Evolutionary conservation across 805 yeast genomes (phyloP), one percentile per base, ranked within the genome.

Genomic region (Kurtzmaniella fragi): DNA sequence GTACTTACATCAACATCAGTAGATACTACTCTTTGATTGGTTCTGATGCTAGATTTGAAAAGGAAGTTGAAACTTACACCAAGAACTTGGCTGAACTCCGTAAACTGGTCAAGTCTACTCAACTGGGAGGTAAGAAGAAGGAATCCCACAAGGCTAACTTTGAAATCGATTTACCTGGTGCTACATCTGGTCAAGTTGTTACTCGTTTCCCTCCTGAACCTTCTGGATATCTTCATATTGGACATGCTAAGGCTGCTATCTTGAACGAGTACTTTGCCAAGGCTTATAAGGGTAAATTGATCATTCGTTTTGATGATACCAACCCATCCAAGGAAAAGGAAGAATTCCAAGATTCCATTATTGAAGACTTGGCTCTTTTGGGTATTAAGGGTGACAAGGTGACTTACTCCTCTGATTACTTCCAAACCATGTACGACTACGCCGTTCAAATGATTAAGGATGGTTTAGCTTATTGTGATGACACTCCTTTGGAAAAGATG

Each of bases 131-230:
- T 52, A 20, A 20, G 25, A 82, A 83, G 70, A 89, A 88, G 67
- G 93, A 87, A 64, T 71, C 81, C 38, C 95, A 88, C 74, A 87
- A 88, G 70, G 98, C 99, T 46, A 90, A 84, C 64, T 93, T 84
- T 52, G 97, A 90, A 61, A 93, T 93, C 56, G 93, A 87, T 55
- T 78, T 93, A 49, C 85, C 84, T 43, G 95, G 81, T 60, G 99
- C 99, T 42, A 80, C 77, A 55, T 80, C 84, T 42, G 99, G 99
- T 48, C 72, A 90, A 66, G 99, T 93, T 42, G 98, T 95, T 39
- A 95, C 99, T 39, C 84, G 99, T 70, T 93, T 93, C 80, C 99
- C 96, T 38, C 99, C 99, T 48, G 99, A 93, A 72, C 99, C 99
- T 44, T 86, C 95, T 69, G 99, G 99, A 70, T 93, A 90, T 67